Percentiles rank a stretch among this genome's conserved stretches.
Conservation (phyloP, 768 basidiomycete species). For the Auriscalpium microsporum region DNA sequence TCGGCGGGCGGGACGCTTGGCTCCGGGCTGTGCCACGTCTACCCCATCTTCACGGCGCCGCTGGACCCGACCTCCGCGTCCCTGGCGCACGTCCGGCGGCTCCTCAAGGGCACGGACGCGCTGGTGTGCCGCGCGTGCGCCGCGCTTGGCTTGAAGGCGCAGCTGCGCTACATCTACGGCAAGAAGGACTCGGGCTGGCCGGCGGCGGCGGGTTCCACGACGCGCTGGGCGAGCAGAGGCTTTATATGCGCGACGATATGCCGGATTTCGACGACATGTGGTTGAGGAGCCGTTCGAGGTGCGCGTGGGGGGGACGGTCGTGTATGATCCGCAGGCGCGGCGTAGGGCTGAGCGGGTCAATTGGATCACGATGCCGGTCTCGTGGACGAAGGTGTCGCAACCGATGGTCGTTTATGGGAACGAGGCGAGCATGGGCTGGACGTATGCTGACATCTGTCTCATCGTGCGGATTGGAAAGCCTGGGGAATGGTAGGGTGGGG, state of each 20-base stretch:
- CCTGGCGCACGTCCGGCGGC: background rate
- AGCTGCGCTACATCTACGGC: background rate
- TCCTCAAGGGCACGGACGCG: slow-evolving; percentile 1
- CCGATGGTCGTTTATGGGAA: background rate
- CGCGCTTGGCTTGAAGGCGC: background rate
- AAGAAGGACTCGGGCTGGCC: background rate
- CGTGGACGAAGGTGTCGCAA: background rate
- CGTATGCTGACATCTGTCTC: background rate
- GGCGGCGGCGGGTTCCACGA: too few species aligned
- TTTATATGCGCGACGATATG: too few species aligned
- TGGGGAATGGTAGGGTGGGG: background rate
- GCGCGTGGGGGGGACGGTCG: background rate
- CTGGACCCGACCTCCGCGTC: too few species aligned
- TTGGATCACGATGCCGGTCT: background rate
- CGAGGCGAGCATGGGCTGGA: background rate
- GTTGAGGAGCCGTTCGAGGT: background rate
- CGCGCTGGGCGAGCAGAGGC: too few species aligned
- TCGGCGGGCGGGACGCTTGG: slow-evolving; percentile 32
- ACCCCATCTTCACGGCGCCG: slow-evolving; percentile 19
- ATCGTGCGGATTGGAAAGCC: background rate
- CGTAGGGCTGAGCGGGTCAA: background rate
- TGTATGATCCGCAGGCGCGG: too few species aligned
- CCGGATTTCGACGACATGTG: background rate
- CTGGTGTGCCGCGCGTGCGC: background rate
- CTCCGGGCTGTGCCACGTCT: slow-evolving; percentile 31